Evolutionary conservation across 2,329 filamentous ascomycete genomes (phyloP).

Genomic region (Cladosporium sp.): DNA sequence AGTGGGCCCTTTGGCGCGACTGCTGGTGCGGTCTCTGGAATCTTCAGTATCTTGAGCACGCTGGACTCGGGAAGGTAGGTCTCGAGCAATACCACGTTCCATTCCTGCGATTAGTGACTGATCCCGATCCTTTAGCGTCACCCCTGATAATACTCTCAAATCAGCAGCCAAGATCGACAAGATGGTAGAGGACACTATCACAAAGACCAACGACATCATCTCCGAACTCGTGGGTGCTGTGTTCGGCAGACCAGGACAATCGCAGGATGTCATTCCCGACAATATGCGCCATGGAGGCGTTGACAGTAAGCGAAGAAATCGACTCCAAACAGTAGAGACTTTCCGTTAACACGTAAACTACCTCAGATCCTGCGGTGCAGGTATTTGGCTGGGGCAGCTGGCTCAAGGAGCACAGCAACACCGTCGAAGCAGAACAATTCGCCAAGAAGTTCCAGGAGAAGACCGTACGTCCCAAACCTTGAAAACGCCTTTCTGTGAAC

Average conservation of each 20-base stretch:
- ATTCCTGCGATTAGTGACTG: not conserved
- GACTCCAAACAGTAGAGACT: not conserved
- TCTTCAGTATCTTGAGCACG: not conserved
- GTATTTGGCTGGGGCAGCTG: conserved; percentile 11
- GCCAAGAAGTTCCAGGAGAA: not conserved
- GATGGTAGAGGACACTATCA: not conserved
- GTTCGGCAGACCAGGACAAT: not conserved
- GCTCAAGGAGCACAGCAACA: conserved; percentile 3
- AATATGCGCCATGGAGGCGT: conserved; percentile 4
- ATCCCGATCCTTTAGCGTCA: not conserved
- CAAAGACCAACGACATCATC: not conserved
- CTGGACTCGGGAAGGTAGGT: not conserved
- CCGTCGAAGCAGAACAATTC: not conserved
- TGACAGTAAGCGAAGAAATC: not conserved
- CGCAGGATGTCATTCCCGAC: not conserved
- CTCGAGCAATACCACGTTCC: not conserved
- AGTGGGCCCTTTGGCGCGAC: not conserved
- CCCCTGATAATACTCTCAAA: not conserved
- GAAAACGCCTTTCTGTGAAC: not conserved
- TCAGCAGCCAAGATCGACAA: not conserved
- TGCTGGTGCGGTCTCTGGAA: not conserved
- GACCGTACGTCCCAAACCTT: not conserved
- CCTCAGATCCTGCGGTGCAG: not conserved
- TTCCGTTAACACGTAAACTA: not conserved
- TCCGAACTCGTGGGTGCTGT: conserved; percentile 4